Conservation (phyloP, 352 stramenopile genomes). For the Pythium monospermum region DNA sequence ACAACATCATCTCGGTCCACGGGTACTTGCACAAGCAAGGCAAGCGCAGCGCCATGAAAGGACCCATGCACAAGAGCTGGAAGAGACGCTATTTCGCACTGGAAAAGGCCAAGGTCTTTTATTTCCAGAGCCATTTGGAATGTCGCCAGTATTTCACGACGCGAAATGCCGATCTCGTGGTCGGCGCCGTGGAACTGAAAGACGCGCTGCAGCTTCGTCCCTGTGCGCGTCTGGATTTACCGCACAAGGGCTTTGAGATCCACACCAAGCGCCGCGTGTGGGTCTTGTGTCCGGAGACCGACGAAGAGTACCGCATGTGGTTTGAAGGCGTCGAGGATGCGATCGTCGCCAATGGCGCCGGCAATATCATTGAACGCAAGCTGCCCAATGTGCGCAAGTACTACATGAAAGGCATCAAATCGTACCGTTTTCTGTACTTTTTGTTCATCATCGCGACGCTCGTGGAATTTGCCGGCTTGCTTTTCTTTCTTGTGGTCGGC, state of each 20-base stretch:
- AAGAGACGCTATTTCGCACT: slow-evolving; percentile 84
- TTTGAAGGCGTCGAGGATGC: slow-evolving; percentile 73
- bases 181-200: slow-evolving; percentile 79
- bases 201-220: slow-evolving; percentile 80
- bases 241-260: slow-evolving; percentile 76
- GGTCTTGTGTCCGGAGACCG: slow-evolving; percentile 80
- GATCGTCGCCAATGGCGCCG: slow-evolving; percentile 65
- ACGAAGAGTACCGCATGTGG: slow-evolving; percentile 83
- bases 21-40: slow-evolving; percentile 89
- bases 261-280: slow-evolving; percentile 79
- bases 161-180: slow-evolving; percentile 73
- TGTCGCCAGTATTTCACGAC: slow-evolving; percentile 87
- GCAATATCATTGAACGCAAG: slow-evolving; percentile 85
- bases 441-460: slow-evolving; percentile 68
- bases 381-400: slow-evolving; percentile 87
- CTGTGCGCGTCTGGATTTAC: slow-evolving; percentile 73
- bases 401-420: slow-evolving; percentile 82
- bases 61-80: slow-evolving; percentile 84
- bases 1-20: slow-evolving; percentile 87
- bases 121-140: slow-evolving; percentile 83
- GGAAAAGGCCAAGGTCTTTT: slow-evolving; percentile 87
- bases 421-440: slow-evolving; percentile 76
- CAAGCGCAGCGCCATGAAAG: slow-evolving; percentile 79
- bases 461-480: slow-evolving; percentile 59
- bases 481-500: slow-evolving; percentile 81